Percentiles rank a stretch among this genome's conserved stretches.
Evolutionary conservation across 257 asterid species (phyloP).

Genomic region (Salvia miltiorrhiza): DNA sequence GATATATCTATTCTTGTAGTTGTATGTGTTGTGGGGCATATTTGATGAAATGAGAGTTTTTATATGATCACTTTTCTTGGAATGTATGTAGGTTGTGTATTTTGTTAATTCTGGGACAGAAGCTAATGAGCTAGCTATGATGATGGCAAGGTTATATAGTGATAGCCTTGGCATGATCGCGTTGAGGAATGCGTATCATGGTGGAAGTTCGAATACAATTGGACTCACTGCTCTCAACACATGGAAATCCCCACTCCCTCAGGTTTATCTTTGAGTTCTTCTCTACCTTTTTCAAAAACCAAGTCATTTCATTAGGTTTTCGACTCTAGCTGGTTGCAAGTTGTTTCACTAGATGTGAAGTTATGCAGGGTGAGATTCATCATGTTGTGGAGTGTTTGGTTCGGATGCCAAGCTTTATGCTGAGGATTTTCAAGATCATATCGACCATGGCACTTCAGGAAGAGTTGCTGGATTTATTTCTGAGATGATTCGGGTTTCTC

Average conservation of each 20-base stretch:
- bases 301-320: background rate
- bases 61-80: conserved; percentile 18
- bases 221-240: conserved; percentile 89
- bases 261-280: conserved; percentile 42
- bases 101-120: conserved; percentile 96
- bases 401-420: conserved; percentile 74
- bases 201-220: conserved; percentile 87
- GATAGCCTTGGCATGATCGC: conserved; percentile 85
- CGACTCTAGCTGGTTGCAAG: background rate
- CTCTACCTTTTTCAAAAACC: background rate
- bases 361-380: conserved; percentile 81
- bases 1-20: background rate
- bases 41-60: background rate
- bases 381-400: conserved; percentile 90
- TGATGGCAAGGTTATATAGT: conserved; percentile 86
- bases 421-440: conserved; percentile 88
- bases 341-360: background rate
- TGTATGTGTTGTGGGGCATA: background rate
- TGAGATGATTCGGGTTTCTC: conserved; percentile 81
- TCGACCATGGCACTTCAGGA: conserved; percentile 91
- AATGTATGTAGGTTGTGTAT: conserved; percentile 78
- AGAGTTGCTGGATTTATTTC: conserved; percentile 92
- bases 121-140: conserved; percentile 91
- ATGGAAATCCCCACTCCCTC: conserved; percentile 93
- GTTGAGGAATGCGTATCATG: conserved; percentile 92